Evolutionary conservation across 2,329 filamentous ascomycete genomes (phyloP).

Genomic region (Monilinia vaccinii-corymbosi): DNA sequence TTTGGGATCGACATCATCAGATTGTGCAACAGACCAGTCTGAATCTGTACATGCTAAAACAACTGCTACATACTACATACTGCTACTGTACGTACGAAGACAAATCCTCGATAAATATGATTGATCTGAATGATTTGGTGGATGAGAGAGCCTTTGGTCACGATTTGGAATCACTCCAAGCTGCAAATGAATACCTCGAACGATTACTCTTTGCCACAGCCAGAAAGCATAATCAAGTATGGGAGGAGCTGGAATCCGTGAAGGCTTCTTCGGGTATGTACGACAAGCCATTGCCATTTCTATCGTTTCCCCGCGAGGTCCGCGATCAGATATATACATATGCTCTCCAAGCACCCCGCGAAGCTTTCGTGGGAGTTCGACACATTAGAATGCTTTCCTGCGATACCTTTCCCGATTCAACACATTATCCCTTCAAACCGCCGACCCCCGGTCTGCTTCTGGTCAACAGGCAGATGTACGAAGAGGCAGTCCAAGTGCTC

Average conservation of each 20-base stretch:
- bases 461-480: constrained; percentile 1
- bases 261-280: neutral
- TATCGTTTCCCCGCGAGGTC: constrained; percentile 25
- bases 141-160: constrained; percentile 5
- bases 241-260: constrained; percentile 1
- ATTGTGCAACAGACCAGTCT: no score
- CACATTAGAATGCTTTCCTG: constrained; percentile 4
- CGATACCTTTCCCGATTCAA: constrained; percentile 3
- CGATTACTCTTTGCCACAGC: constrained; percentile 5
- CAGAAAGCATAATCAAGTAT: constrained; percentile 5
- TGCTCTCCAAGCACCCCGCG: constrained; percentile 13
- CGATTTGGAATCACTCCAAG: constrained; percentile 4
- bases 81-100: no score
- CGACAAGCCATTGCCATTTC: constrained; percentile 18
- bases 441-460: constrained; percentile 1
- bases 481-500: neutral
- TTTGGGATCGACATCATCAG: no score
- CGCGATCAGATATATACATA: constrained; percentile 26
- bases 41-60: neutral
- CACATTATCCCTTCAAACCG: constrained; percentile 8
- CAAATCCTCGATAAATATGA: no score
- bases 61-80: neutral
- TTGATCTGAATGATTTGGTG: neutral
- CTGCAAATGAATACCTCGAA: constrained; percentile 7
- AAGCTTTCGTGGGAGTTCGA: constrained; percentile 6